Evolutionary conservation across 1,284 basidiomycete species (phyloP), one percentile per base, ranked within the genome.

Genomic region (Fomes fomentarius): DNA sequence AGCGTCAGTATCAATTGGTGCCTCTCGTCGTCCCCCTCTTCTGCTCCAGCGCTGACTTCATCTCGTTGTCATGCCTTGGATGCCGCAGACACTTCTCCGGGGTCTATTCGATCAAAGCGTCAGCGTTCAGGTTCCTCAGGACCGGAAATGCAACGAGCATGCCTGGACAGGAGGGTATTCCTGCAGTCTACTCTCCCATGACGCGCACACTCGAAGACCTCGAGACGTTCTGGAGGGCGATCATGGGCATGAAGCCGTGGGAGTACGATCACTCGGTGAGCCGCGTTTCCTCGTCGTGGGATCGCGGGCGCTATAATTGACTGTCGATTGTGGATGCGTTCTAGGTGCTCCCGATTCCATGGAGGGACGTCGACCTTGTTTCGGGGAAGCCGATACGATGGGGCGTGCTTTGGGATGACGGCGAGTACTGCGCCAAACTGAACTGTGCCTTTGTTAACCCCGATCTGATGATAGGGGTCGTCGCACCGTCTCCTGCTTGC

Each of bases 241-340:
- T 91, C 21, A 71, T 88, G 50, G 71, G 74, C 38, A 83, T 80
- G 81, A 72, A 74, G 55, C 85, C 77, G 22, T 88, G 82, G 84
- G 73, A 73, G 25, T 85, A 85, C 60, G 83, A 85, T 67, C 76
- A 77, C 58, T 76, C 77, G n/a, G 84, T 84, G 59, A 51, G 76
- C 42, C 45, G 34, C 24, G 24, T 28, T 37, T 24, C 34, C 24
- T 28, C 14, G 14, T 38, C 15, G 24, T 37, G 45, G 24, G 34
- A 28, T 10, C 9, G 24, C 33, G 15, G 33, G 15, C 3, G n/a
- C 22, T 8, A 12, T 22, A 14, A 12, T 12, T 25, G 34, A 25
- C 34, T 41, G 47, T 39, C 47, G 50, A 35, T 41, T 38, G 7
- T 3, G 51, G 25, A 8, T n/a, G 1, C n/a, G 7, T 26, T n/a